Conservation (phyloP, 2,329 filamentous ascomycete genomes). For the Aspergillus uvarum region DNA sequence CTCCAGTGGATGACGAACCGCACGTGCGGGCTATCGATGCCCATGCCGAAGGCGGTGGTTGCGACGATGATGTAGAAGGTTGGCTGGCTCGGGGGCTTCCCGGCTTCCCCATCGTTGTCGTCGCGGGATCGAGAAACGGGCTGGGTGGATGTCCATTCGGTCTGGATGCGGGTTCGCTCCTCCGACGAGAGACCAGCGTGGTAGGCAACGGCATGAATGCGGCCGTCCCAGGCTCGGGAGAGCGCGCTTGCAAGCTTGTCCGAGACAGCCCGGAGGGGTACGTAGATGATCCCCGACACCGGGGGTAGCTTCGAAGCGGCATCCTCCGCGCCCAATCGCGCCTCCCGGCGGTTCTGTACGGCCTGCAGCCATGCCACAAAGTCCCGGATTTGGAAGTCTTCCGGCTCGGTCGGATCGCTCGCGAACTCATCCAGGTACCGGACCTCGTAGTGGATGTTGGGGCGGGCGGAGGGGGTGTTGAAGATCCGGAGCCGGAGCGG, state of each 20-base stretch:
- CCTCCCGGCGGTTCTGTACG: constrained; percentile 69
- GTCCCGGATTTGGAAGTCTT: constrained; percentile 70
- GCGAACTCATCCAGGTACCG: constrained; percentile 54
- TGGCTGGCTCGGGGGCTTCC: constrained; percentile 32
- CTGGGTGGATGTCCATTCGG: constrained; percentile 39
- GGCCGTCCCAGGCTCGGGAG: constrained; percentile 25
- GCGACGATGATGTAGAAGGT: constrained; percentile 92
- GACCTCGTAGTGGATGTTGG: constrained; percentile 88
- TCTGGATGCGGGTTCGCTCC: constrained; percentile 62
- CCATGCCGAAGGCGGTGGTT: constrained; percentile 96
- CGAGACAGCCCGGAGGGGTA: constrained; percentile 42
- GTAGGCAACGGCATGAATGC: constrained; percentile 47
- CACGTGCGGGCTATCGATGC: constrained; percentile 93
- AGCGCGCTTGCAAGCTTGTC: constrained; percentile 43
- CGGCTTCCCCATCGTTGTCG: constrained; percentile 1
- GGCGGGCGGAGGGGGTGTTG: constrained; percentile 77
- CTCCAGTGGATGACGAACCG: constrained; percentile 95
- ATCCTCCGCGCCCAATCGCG: constrained; percentile 42
- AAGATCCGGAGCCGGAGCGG: constrained; percentile 67
- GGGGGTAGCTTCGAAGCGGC: constrained; percentile 30
- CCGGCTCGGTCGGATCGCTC: constrained; percentile 30
- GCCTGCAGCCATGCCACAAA: constrained; percentile 73
- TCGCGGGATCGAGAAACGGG: not conserved
- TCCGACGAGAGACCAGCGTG: constrained; percentile 67
- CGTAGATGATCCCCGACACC: constrained; percentile 51